Conservation (phyloP, 1,139 yeast genomes). For the Debaryomyces nepalensis region DNA sequence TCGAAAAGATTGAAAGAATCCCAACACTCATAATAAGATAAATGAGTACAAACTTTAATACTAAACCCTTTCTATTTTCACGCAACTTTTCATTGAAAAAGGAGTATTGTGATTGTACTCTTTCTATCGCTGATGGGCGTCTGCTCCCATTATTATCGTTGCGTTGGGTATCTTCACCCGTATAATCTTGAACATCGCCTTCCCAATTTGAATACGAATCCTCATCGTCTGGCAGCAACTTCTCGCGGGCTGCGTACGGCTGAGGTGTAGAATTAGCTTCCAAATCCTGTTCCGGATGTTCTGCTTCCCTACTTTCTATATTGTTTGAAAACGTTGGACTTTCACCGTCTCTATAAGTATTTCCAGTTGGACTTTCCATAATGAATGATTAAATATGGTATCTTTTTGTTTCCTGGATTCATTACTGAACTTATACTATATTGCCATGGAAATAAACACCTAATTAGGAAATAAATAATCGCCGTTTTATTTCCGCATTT, state of each 20-base stretch:
- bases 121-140: constrained; percentile 21
- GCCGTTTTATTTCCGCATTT: constrained; percentile 3
- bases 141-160: constrained; percentile 16
- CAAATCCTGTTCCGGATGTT: neutral
- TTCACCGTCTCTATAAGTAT: neutral
- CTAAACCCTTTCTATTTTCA: constrained; percentile 25
- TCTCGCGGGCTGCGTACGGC: constrained; percentile 1
- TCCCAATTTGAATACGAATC: constrained; percentile 1
- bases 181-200: constrained; percentile 1
- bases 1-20: constrained; percentile 39
- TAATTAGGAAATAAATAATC: neutral
- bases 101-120: constrained; percentile 23
- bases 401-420: neutral
- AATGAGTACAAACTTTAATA: constrained; percentile 21
- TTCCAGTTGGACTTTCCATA: constrained; percentile 1
- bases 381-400: neutral
- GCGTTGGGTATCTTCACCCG: neutral
- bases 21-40: constrained; percentile 33
- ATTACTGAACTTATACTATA: too few species aligned
- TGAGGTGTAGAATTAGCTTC: constrained; percentile 1
- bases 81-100: constrained; percentile 35
- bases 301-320: neutral
- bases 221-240: neutral
- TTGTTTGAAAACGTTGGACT: neutral
- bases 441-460: neutral